Evolutionary conservation across 2,329 filamentous ascomycete genomes (phyloP), one percentile per base, ranked within the genome.

Genomic region (Xylaria hypoxylon): DNA sequence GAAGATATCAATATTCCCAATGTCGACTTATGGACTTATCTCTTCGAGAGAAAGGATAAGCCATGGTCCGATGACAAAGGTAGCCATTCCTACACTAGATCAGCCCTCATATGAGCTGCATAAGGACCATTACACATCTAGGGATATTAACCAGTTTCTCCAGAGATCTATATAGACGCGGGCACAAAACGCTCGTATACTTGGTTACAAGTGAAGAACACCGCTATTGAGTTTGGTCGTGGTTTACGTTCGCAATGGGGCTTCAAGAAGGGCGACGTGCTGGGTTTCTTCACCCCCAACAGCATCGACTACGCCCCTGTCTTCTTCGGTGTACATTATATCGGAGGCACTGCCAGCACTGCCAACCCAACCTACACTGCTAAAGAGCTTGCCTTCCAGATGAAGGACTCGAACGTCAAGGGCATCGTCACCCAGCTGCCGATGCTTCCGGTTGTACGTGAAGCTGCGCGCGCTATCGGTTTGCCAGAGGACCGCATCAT

Each of bases 291-390:
- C 82, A 90, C 92, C 3, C 92, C 94, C 31, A 97, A 98, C 78
- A 89, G 86, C 77, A 91, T 97, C 76, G 94, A 97, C 78, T 93
- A 90, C 0, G 90, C 93, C 0, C 83, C 90, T 2, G 79, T 94
- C 52, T 92, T 88, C 78, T 93, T 92, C 83, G 94, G 94, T 31
- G 85, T 88, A 10, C 88, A 91, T 70, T 97, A 93, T 92, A 91
- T 93, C 0, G 94, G 94, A 51, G 94, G 92, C 33, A 83, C 93
- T 58, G 81, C 93, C 11, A 93, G 90, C n/a, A 93, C 94, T 0
- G 94, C 93, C 2, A 97, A 97, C 76, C 94, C 94, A 22, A 89
- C 89, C 3, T 97, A 97, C 80, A 97, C 92, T 0, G 87, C 87
- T 13, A 88, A 93, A 10, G 95, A 98, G 79, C 85, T 97, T 38